Evolutionary conservation across 1,284 basidiomycete species (phyloP).

Genomic region (Ustilago lituana): DNA sequence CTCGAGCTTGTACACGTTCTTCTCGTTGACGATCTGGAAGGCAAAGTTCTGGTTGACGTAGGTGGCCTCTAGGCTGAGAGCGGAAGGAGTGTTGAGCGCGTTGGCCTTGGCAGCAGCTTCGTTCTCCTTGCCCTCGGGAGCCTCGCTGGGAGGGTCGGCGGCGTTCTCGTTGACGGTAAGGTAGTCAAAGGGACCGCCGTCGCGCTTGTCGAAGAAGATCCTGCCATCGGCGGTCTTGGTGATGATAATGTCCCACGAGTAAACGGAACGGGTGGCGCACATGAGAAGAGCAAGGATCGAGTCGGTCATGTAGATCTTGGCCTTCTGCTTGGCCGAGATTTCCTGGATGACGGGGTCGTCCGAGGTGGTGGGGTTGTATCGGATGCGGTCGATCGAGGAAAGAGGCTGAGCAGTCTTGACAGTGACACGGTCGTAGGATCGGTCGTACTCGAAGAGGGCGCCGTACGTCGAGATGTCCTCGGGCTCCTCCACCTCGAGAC

Average conservation of each 20-base stretch:
- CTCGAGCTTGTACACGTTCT: slow-evolving; percentile 69
- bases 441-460: slow-evolving; percentile 91
- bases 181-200: slow-evolving; percentile 91
- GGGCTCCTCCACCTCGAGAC: slow-evolving; percentile 77
- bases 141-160: slow-evolving; percentile 88
- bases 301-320: slow-evolving; percentile 94
- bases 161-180: slow-evolving; percentile 99
- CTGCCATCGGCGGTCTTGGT: slow-evolving; percentile 86
- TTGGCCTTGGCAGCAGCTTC: slow-evolving; percentile 69
- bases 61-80: slow-evolving; percentile 93
- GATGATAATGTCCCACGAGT: slow-evolving; percentile 99
- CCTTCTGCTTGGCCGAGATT: slow-evolving; percentile 69
- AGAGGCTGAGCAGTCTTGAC: slow-evolving; percentile 85
- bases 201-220: slow-evolving; percentile 95
- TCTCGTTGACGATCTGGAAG: slow-evolving; percentile 91
- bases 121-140: slow-evolving; percentile 55
- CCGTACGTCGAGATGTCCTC: slow-evolving; percentile 77
- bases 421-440: slow-evolving; percentile 93
- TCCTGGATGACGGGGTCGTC: slow-evolving; percentile 79
- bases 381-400: slow-evolving; percentile 90
- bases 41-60: slow-evolving; percentile 99
- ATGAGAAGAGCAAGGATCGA: slow-evolving; percentile 94
- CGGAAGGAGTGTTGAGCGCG: slow-evolving; percentile 91
- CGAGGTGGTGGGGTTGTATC: slow-evolving; percentile 96
- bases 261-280: slow-evolving; percentile 92